Base-by-base conservation (phyloP, 148 eudicot species). In the Tetragonia tetragonoides region DNA sequence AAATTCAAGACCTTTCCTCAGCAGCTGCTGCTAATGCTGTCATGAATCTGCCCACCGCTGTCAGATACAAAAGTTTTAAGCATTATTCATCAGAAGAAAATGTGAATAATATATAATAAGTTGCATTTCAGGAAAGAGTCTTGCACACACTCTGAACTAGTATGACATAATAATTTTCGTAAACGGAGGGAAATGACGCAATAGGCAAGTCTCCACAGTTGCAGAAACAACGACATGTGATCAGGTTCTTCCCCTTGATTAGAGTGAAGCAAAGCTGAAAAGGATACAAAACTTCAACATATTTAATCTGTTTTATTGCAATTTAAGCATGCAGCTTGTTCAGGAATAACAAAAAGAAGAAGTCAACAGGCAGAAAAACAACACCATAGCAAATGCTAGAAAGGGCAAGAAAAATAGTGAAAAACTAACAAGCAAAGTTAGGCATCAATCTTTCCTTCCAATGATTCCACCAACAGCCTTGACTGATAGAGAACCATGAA, bases 41-140 rank as follows among this genome's bases (percentile, higher is more conserved):
- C 86, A 90, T 77, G 80, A 90, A 95, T 66, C 85, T 77, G 73
- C 91, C 99, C 77, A 91, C 92, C 87, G 78, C 99, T 95, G 93
- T 77, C 72, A 85, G 53, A 81, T 7, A 72, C 67, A 70, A 51
- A 66, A 0, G 34, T 69, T 24, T 8, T 42, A 8, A 63, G 59
- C 47, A 67, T 47, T 39, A 70, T 2, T 37, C 34, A 28, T 28
- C 34, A 68, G 10, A 64, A 54, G 37, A 72, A 71, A 59, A 69
- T 69, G 10, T 76, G 46, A 53, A 40, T 28, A 28, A 28, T 28
- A 28, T 71, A 56, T 38, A 53, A 81, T 59, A 39, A 23, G 66
- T 40, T 49, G 39, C 34, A 39, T 17, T 24, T 15, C 3, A 28
- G 34, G 34, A 28, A 28, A 28, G 34, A 28, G 34, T 28, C 0